phyloP scores from a whole-genome alignment of 768 basidiomycete species.

The Gymnopilus dilepis region DNA sequence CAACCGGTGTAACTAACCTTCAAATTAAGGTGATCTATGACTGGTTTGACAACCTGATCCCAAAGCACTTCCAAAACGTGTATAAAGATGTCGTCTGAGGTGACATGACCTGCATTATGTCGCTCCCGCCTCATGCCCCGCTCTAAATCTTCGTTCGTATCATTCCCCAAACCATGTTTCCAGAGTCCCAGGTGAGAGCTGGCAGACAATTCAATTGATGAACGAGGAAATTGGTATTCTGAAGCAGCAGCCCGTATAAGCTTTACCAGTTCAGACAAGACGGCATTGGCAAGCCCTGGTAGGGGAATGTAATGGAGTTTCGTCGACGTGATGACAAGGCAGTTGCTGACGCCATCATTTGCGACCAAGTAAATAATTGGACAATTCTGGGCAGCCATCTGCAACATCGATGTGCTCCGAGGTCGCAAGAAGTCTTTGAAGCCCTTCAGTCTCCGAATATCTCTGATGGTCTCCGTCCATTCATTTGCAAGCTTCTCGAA shows the following conservation, averaged over 20 bases:
- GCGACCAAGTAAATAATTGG: constrained; percentile 18
- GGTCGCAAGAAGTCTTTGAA: constrained; percentile 21
- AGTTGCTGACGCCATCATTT: constrained; percentile 10
- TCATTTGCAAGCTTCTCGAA: constrained; percentile 13
- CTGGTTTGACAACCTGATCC: not conserved
- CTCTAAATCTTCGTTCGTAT: not conserved
- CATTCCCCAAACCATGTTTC: not conserved
- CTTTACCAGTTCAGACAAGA: constrained; percentile 1
- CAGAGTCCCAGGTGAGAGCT: not conserved
- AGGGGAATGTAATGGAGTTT: constrained; percentile 11
- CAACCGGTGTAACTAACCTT: constrained; percentile 9
- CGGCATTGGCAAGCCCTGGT: not conserved
- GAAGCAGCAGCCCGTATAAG: not conserved
- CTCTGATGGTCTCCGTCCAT: constrained; percentile 8
- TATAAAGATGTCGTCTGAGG: not conserved
- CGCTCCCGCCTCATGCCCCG: not conserved
- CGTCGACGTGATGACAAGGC: constrained; percentile 16
- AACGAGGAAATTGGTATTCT: not conserved
- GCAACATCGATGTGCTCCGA: not conserved
- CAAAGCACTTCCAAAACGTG: not conserved
- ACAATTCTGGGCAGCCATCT: not conserved
- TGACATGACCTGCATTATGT: not conserved
- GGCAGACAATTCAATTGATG: not conserved
- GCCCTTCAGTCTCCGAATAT: constrained; percentile 8
- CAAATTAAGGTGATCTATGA: constrained; percentile 1